Evolutionary conservation across 179 eudicot genomes (phyloP).

Genomic region (Actinidia arguta): DNA sequence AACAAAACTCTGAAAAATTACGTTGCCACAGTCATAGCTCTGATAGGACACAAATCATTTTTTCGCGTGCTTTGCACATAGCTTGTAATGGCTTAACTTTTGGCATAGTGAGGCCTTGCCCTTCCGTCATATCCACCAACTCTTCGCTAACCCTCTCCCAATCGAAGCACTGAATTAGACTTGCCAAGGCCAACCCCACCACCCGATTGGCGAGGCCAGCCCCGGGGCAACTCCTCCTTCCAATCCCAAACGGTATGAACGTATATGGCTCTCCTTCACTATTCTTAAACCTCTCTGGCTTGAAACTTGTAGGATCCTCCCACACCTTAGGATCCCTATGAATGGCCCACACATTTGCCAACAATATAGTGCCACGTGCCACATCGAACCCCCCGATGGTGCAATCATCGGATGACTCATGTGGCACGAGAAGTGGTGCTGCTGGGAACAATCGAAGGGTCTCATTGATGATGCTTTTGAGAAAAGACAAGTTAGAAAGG

Average conservation of each 20-base stretch:
- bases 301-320: constrained; percentile 34
- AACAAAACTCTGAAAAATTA: too few relatives aligned
- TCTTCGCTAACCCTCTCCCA: constrained; percentile 9
- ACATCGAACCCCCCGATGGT: constrained; percentile 34
- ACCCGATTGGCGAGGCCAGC: constrained; percentile 23
- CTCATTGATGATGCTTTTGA: constrained; percentile 36
- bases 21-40: too few relatives aligned
- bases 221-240: constrained; percentile 40
- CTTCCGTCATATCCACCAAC: neutral
- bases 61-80: neutral
- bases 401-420: constrained; percentile 30
- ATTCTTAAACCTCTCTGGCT: constrained; percentile 32
- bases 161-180: constrained; percentile 26
- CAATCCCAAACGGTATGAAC: constrained; percentile 33
- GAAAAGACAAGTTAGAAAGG: constrained; percentile 31
- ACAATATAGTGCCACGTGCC: constrained; percentile 35
- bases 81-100: constrained; percentile 9
- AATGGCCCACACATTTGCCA: constrained; percentile 46
- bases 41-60: neutral
- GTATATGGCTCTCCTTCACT: constrained; percentile 13
- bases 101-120: neutral
- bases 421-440: constrained; percentile 41
- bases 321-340: constrained; percentile 37
- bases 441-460: constrained; percentile 34
- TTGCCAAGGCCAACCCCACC: constrained; percentile 23